A percentile compares a stretch with the other conserved stretches of the same genome.
Evolutionary conservation across 495 filamentous ascomycete genomes (phyloP).

Genomic region (Usnea hakonensis): DNA sequence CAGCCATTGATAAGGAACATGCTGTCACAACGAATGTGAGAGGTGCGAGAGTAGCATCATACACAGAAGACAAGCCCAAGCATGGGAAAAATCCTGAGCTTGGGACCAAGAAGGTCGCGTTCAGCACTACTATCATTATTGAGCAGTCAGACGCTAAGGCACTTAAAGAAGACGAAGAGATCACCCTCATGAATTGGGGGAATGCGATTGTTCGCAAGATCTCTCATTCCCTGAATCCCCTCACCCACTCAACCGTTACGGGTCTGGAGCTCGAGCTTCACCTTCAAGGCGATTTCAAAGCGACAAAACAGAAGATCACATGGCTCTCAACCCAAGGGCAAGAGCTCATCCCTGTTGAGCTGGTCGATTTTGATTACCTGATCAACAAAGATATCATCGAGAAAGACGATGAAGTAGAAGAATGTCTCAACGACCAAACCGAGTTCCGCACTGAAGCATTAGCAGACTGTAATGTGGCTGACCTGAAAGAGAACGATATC

Average conservation of each 20-base stretch:
- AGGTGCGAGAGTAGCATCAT: constrained; percentile 58
- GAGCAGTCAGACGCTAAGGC: constrained; percentile 79
- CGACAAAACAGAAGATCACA: constrained; percentile 91
- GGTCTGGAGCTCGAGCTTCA: constrained; percentile 70
- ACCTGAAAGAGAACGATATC: constrained; percentile 72
- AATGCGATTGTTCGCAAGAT: constrained; percentile 81
- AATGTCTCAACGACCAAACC: constrained; percentile 69
- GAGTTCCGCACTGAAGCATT: constrained; percentile 66
- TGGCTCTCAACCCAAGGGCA: constrained; percentile 74
- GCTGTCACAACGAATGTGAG: constrained; percentile 59
- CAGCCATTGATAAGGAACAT: constrained; percentile 62
- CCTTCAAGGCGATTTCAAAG: constrained; percentile 81
- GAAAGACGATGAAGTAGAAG: constrained; percentile 72
- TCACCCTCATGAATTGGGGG: constrained; percentile 94
- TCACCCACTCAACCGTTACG: constrained; percentile 44
- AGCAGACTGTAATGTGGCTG: constrained; percentile 72
- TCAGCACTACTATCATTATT: constrained; percentile 60
- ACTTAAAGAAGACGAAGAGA: constrained; percentile 80
- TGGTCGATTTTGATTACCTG: constrained; percentile 87
- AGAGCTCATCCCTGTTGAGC: constrained; percentile 68
- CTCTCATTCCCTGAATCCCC: constrained; percentile 46
- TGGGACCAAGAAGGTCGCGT: constrained; percentile 77
- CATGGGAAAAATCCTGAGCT: constrained; percentile 81
- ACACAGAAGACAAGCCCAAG: constrained; percentile 66
- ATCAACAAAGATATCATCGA: constrained; percentile 85